Percentiles rank a stretch among this genome's conserved stretches.
phyloP scores from a whole-genome alignment of 1,284 basidiomycete genomes.

The Irpex sp. region DNA sequence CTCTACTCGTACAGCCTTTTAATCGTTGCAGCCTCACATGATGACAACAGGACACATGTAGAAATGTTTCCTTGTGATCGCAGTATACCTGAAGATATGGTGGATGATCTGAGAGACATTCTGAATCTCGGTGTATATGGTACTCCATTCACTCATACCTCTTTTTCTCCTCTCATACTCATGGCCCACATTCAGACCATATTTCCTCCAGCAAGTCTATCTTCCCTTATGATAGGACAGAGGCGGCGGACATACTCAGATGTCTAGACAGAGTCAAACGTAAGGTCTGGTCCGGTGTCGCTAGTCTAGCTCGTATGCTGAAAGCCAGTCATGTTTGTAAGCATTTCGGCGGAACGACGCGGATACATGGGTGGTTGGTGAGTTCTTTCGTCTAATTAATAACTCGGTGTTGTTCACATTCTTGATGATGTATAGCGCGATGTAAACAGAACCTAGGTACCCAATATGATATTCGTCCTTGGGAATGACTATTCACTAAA shows the following conservation, averaged over 20 bases:
- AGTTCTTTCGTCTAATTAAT: too few relatives aligned
- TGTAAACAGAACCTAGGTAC: constrained; percentile 1
- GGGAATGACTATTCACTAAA: too few relatives aligned
- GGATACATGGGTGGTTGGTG: constrained; percentile 5
- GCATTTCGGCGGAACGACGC: not conserved
- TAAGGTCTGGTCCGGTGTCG: not conserved
- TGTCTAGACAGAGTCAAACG: constrained; percentile 11
- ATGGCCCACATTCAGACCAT: constrained; percentile 5
- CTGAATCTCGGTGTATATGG: constrained; percentile 7
- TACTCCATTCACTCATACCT: constrained; percentile 2
- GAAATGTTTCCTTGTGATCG: constrained; percentile 7
- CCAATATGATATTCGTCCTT: too few relatives aligned
- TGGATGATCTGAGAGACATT: constrained; percentile 8
- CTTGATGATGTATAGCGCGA: not conserved
- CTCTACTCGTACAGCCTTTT: not conserved
- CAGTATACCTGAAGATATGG: not conserved
- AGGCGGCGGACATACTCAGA: constrained; percentile 1
- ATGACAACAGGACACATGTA: constrained; percentile 9
- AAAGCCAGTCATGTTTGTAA: not conserved
- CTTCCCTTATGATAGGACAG: constrained; percentile 11
- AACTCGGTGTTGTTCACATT: not conserved
- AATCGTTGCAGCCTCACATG: not conserved
- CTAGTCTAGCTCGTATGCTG: not conserved
- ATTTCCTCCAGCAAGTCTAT: constrained; percentile 5
- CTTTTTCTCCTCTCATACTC: not conserved